Percentiles rank a stretch among this genome's conserved stretches.
phyloP scores from a whole-genome alignment of 1,284 basidiomycete species.

The Malassezia pachydermatis region DNA sequence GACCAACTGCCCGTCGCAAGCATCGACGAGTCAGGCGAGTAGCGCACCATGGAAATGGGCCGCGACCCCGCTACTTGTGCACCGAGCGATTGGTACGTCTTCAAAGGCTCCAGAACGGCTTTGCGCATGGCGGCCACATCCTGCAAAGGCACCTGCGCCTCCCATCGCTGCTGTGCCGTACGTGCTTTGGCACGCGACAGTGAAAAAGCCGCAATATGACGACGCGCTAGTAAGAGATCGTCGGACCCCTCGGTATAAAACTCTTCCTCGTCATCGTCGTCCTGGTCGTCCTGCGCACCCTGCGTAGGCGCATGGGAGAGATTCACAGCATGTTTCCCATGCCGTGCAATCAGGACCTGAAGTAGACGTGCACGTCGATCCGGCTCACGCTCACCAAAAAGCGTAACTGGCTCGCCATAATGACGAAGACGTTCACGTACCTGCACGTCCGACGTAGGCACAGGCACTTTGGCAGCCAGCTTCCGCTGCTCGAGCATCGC shows the following conservation, averaged over 20 bases:
- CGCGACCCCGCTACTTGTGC: slow-evolving; percentile 96
- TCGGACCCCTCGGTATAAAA: slow-evolving; percentile 88
- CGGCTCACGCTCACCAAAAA: slow-evolving; percentile 76
- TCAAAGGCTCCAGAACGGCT: slow-evolving; percentile 75
- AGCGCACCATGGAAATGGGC: slow-evolving; percentile 83
- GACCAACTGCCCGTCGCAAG: slow-evolving; percentile 93
- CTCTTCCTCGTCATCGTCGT: slow-evolving; percentile 62
- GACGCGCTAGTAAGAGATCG: slow-evolving; percentile 70
- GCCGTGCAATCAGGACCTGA: slow-evolving; percentile 71
- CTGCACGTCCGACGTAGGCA: slow-evolving; percentile 89
- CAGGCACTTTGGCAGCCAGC: slow-evolving; percentile 79
- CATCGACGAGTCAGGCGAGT: slow-evolving; percentile 77
- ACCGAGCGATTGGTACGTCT: slow-evolving; percentile 81
- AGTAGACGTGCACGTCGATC: slow-evolving; percentile 80
- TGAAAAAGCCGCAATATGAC: slow-evolving; percentile 79
- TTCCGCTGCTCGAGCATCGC: slow-evolving; percentile 52
- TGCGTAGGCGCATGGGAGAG: slow-evolving; percentile 56
- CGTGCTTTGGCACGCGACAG: slow-evolving; percentile 87
- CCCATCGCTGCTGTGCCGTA: slow-evolving; percentile 74
- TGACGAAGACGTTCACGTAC: slow-evolving; percentile 79
- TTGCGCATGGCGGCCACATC: slow-evolving; percentile 81
- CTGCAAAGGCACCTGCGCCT: slow-evolving; percentile 77
- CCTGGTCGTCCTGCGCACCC: slow-evolving; percentile 53
- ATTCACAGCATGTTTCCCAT: slow-evolving; percentile 21
- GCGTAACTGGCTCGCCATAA: slow-evolving; percentile 86